phyloP scores from a whole-genome alignment of 441 rosid genomes.

The Adansonia rubrostipa region DNA sequence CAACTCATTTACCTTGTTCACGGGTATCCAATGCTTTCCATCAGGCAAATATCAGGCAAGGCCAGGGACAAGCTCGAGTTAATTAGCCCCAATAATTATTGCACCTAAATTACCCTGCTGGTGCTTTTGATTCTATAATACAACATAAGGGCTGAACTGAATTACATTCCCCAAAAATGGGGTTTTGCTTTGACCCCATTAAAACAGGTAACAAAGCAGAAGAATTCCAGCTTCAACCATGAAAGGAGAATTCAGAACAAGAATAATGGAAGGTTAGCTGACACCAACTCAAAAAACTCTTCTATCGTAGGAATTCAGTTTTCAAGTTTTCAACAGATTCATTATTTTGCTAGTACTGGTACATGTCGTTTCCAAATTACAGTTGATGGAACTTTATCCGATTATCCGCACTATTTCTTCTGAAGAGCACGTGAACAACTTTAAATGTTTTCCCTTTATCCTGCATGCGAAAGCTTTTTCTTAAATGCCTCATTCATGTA shows the following conservation, averaged over 20 bases:
- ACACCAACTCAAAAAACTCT: not conserved
- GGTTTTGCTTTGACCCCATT: not conserved
- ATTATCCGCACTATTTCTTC: conserved; percentile 11
- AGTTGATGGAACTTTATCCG: not conserved
- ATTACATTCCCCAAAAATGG: not conserved
- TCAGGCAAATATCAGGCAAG: not conserved
- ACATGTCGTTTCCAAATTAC: not conserved
- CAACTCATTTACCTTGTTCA: conserved; percentile 6
- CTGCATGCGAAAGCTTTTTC: not conserved
- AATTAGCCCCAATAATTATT: conserved; percentile 1
- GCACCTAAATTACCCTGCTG: not conserved
- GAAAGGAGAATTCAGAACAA: not conserved
- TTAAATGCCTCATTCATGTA: conserved; percentile 13
- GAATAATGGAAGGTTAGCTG: conserved; percentile 5
- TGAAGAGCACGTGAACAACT: conserved; percentile 24
- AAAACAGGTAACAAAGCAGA: not conserved
- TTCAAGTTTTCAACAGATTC: conserved; percentile 7
- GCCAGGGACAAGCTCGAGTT: too few species aligned
- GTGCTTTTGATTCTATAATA: not conserved
- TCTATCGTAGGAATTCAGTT: not conserved
- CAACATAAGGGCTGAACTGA: not conserved
- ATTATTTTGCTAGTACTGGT: not conserved
- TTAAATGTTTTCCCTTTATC: conserved; percentile 16
- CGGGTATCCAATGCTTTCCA: conserved; percentile 3
- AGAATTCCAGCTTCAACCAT: not conserved